phyloP scores from a whole-genome alignment of 1,139 yeast species.

The Geotrichum klebahnii region DNA sequence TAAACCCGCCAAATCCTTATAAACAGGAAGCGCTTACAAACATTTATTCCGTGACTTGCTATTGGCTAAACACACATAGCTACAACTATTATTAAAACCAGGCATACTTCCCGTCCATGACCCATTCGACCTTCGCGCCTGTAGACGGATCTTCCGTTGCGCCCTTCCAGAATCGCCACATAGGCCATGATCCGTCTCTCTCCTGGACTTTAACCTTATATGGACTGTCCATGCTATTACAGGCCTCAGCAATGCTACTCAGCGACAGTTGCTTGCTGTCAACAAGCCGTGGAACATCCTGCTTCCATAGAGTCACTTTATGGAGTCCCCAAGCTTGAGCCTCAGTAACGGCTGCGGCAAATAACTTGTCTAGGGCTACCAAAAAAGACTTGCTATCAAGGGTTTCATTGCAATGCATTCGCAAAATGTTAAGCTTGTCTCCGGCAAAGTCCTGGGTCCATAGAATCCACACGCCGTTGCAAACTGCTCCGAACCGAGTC shows the following conservation, averaged over 20 bases:
- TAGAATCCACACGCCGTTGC: conserved; percentile 40
- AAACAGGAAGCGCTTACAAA: no score
- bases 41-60: not conserved
- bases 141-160: conserved; percentile 11
- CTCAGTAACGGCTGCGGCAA: conserved; percentile 32
- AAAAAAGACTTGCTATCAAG: conserved; percentile 9
- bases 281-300: conserved; percentile 29
- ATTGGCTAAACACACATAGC: not conserved
- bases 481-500: conserved; percentile 39
- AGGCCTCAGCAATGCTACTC: conserved; percentile 2
- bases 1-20: no score
- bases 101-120: conserved; percentile 34
- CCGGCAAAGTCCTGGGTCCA: conserved; percentile 49
- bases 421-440: conserved; percentile 38
- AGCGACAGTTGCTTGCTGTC: conserved; percentile 5
- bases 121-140: conserved; percentile 28
- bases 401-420: conserved; percentile 26
- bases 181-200: conserved; percentile 33
- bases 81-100: conserved; percentile 29
- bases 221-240: not conserved
- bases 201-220: conserved; percentile 16
- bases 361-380: conserved; percentile 23
- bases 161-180: conserved; percentile 25
- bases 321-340: conserved; percentile 30
- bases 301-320: conserved; percentile 30